Evolutionary conservation across 2,329 filamentous ascomycete species (phyloP).

Genomic region (Ophiostoma triangulosporum): DNA sequence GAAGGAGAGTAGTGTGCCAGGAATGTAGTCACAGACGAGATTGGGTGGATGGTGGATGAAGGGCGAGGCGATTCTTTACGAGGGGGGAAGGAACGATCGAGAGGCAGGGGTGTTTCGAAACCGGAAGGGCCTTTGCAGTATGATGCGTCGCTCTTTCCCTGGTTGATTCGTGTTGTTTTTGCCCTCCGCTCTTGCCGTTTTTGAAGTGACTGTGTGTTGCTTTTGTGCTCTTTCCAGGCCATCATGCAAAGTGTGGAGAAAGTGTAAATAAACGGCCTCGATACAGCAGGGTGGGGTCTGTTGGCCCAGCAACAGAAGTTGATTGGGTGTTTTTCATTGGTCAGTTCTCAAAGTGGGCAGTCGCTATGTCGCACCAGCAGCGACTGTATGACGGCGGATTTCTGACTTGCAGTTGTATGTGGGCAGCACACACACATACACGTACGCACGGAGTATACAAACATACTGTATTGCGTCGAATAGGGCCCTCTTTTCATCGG

Average conservation of each 20-base stretch:
- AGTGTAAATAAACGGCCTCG: conserved; percentile 8
- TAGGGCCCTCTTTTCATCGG: background rate
- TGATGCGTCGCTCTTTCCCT: background rate
- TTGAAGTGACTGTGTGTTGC: no score
- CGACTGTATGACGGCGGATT: background rate
- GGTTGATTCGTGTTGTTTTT: background rate
- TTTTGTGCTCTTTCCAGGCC: background rate
- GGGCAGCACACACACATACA: background rate
- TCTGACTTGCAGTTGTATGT: background rate
- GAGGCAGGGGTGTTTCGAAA: background rate
- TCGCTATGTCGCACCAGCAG: background rate
- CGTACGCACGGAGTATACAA: no score
- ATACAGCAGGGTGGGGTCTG: background rate
- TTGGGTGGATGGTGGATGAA: background rate
- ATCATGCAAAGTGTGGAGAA: background rate
- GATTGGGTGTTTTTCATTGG: background rate
- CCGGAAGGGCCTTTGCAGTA: background rate
- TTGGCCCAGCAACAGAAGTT: conserved; percentile 5
- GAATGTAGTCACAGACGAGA: background rate
- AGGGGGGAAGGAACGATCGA: background rate
- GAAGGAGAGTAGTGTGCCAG: background rate
- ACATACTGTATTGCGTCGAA: background rate
- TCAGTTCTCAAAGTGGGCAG: background rate
- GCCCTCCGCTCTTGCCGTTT: background rate
- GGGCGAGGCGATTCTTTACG: background rate